These are phyloP conservation scores for Babjeviella inositovora DNA, from an alignment of 805 yeast species.

Conservation along the genomic window DNA sequence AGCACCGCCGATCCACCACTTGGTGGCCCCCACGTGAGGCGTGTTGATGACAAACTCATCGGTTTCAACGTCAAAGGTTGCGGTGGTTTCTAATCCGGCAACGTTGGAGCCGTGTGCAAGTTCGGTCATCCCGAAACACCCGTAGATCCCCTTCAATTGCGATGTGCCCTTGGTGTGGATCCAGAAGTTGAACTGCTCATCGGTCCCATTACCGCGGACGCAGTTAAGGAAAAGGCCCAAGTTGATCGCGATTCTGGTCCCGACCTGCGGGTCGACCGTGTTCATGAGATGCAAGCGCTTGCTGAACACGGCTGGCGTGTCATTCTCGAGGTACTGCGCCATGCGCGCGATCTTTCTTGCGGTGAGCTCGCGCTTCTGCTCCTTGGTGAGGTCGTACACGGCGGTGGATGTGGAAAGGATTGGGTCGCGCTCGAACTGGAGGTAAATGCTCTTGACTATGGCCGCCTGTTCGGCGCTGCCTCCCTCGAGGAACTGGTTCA, in stretches of 20 bases:
- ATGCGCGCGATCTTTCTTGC: constrained; percentile 47
- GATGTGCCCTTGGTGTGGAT: constrained; percentile 12
- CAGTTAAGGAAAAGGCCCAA: constrained; percentile 73
- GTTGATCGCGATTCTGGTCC: constrained; percentile 80
- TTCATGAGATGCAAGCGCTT: constrained; percentile 42
- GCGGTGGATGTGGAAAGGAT: constrained; percentile 33
- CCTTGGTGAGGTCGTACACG: constrained; percentile 42
- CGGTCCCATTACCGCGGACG: constrained; percentile 76
- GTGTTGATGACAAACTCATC: constrained; percentile 69
- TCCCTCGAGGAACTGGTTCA: constrained; percentile 40
- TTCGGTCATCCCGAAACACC: constrained; percentile 92
- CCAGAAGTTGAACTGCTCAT: constrained; percentile 77
- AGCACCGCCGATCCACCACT: constrained; percentile 99
- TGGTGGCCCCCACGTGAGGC: constrained; percentile 85
- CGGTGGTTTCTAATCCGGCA: constrained; percentile 87
- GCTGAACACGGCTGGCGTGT: constrained; percentile 4
- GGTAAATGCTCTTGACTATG: constrained; percentile 29
- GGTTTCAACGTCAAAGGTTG: constrained; percentile 49
- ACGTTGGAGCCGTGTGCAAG: constrained; percentile 90
- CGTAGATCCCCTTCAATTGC: constrained; percentile 26
- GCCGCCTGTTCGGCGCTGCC: constrained; percentile 26
- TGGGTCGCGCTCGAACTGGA: constrained; percentile 55
- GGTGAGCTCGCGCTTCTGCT: constrained; percentile 40
- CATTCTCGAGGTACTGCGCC: constrained; percentile 28
- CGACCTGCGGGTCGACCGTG: constrained; percentile 62